Conservation (phyloP, 2,329 filamentous ascomycete species). For the Xylariomycetidae sp. region DNA sequence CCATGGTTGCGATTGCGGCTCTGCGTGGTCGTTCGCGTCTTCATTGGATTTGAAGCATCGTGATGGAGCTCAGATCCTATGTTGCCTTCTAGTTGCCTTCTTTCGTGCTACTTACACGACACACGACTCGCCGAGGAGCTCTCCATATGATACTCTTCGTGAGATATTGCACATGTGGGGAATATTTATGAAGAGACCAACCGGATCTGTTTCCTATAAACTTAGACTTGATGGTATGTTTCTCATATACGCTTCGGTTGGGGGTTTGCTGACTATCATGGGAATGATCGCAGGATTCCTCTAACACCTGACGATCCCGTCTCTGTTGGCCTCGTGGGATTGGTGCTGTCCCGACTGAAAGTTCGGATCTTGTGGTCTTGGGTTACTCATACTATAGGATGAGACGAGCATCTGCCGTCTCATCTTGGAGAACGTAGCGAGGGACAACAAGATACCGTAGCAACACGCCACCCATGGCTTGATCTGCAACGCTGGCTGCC, state of each 20-base stretch:
- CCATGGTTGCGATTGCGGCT: slow-evolving; percentile 17
- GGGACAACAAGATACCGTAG: too few relatives aligned
- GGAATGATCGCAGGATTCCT: slow-evolving; percentile 22
- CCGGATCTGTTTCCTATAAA: slow-evolving; percentile 11
- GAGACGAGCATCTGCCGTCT: slow-evolving; percentile 9
- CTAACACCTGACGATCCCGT: slow-evolving; percentile 22
- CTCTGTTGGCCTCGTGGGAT: slow-evolving; percentile 20
- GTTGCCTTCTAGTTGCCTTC: slow-evolving; percentile 7
- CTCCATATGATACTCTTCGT: too few relatives aligned
- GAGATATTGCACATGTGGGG: slow-evolving; percentile 20
- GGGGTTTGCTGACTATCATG: slow-evolving; percentile 21
- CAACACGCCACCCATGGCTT: too few relatives aligned
- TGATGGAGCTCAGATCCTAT: slow-evolving; percentile 15
- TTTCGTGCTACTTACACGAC: slow-evolving; percentile 11
- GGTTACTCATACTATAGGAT: slow-evolving; percentile 14
- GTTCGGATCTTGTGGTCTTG: slow-evolving; percentile 17
- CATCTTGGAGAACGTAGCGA: slow-evolving; percentile 8
- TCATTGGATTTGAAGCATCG: slow-evolving; percentile 23
- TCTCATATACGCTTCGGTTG: slow-evolving; percentile 22
- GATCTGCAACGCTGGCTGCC: slow-evolving; percentile 8
- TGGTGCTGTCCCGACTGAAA: slow-evolving; percentile 18
- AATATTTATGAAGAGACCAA: slow-evolving; percentile 10
- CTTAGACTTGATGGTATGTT: too few relatives aligned
- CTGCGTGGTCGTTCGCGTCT: slow-evolving; percentile 20
- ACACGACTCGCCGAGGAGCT: too few relatives aligned